Percentiles rank a stretch among this genome's conserved stretches.
Evolutionary conservation across 495 filamentous ascomycete species (phyloP).

Genomic region (Penicillium mononematosum): DNA sequence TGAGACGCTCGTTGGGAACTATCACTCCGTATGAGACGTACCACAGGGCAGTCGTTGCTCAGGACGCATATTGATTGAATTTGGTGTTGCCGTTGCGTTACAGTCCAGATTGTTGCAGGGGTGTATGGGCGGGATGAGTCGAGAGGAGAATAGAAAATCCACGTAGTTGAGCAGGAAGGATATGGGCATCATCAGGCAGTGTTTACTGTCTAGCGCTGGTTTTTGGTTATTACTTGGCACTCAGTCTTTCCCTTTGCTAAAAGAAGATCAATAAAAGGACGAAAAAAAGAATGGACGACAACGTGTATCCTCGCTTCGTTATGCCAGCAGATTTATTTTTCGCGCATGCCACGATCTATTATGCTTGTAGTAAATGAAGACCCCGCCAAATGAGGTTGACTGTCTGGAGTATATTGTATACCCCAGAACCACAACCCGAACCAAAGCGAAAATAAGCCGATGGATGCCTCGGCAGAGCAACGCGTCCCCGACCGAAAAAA

Average conservation of each 20-base stretch:
- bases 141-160: not conserved
- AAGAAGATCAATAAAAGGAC: not conserved
- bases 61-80: slow-evolving; percentile 25
- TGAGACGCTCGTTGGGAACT: slow-evolving; percentile 78
- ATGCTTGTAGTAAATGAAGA: not conserved
- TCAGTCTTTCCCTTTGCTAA: not conserved
- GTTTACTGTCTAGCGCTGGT: not conserved
- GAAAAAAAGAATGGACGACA: not conserved
- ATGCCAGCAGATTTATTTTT: not conserved
- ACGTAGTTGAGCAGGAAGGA: not conserved
- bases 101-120: not conserved
- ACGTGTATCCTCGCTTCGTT: not conserved
- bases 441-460: slow-evolving; percentile 31
- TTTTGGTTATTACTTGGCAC: not conserved
- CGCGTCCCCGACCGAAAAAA: slow-evolving; percentile 21
- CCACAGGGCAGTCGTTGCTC: slow-evolving; percentile 37
- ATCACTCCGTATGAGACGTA: slow-evolving; percentile 79
- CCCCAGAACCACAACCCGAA: slow-evolving; percentile 3
- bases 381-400: not conserved
- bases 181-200: slow-evolving; percentile 6
- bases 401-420: not conserved
- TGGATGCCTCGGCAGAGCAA: slow-evolving; percentile 14
- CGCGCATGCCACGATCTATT: not conserved
- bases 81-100: not conserved
- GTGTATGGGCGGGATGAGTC: not conserved